These are phyloP conservation scores for Starmerella davenportii DNA, from an alignment of 805 yeast genomes.

Conservation along the genomic window DNA sequence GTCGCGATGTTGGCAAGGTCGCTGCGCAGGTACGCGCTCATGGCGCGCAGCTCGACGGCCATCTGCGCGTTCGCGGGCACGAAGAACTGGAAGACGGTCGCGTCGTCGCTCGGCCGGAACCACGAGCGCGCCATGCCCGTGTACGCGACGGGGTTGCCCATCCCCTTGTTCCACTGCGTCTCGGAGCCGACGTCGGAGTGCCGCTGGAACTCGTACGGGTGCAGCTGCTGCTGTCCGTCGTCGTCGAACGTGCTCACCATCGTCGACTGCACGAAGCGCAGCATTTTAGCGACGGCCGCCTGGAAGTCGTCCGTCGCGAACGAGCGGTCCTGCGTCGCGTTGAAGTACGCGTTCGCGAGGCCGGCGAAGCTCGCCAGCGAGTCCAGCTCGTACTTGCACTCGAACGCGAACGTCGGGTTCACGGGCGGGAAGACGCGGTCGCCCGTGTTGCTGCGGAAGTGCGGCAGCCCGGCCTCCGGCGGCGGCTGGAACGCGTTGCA, in stretches of 20 bases:
- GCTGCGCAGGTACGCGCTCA: conserved; percentile 18
- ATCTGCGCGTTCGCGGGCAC: conserved; percentile 75
- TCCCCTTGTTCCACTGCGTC: conserved; percentile 59
- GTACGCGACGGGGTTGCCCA: conserved; percentile 62
- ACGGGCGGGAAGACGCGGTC: conserved; percentile 57
- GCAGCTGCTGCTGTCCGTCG: conserved; percentile 31
- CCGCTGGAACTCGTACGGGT: conserved; percentile 52
- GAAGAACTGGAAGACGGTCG: conserved; percentile 60
- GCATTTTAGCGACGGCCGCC: conserved; percentile 37
- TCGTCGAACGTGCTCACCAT: conserved; percentile 28
- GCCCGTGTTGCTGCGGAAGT: conserved; percentile 6
- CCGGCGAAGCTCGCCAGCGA: conserved; percentile 69
- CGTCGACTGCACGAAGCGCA: conserved; percentile 19
- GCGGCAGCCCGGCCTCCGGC: conserved; percentile 19
- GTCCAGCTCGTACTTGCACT: conserved; percentile 80
- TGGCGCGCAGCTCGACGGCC: conserved; percentile 39
- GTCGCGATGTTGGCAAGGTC: conserved; percentile 16
- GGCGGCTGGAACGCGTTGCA: conserved; percentile 93
- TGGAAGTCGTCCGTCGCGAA: conserved; percentile 38
- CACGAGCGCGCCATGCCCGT: conserved; percentile 67
- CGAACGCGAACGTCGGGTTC: conserved; percentile 57
- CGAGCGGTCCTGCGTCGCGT: conserved; percentile 26
- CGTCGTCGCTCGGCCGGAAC: conserved; percentile 78
- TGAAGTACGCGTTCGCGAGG: conserved; percentile 51
- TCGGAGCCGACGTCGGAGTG: conserved; percentile 62